phyloP scores from a whole-genome alignment of 2,329 filamentous ascomycete genomes.

The Sordariomycetes sp. region DNA sequence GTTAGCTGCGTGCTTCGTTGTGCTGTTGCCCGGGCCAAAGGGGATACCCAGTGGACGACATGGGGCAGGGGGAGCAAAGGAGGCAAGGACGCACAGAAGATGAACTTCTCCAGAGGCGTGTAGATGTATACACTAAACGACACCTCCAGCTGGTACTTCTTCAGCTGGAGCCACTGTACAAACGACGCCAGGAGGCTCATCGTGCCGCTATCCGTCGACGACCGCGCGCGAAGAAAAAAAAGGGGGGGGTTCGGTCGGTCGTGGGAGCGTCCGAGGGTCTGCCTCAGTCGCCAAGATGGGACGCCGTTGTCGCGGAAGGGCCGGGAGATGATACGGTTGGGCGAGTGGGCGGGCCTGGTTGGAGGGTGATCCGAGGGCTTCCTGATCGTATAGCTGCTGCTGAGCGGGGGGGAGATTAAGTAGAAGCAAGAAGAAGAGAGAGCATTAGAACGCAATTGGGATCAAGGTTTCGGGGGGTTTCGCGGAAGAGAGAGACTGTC shows the following conservation, averaged over 20 bases:
- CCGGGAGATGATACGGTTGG: too few relatives aligned
- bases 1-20: neutral
- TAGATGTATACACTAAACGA: conserved; percentile 97
- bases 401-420: neutral
- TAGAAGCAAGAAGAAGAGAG: neutral
- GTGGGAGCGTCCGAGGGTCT: too few relatives aligned
- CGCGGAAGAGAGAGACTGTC: too few relatives aligned
- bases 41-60: neutral
- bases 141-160: conserved; percentile 97
- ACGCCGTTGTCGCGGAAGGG: too few relatives aligned
- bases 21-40: neutral
- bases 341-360: too few relatives aligned
- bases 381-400: neutral
- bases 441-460: too few relatives aligned
- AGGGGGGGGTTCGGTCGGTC: too few relatives aligned
- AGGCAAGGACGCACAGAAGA: conserved; percentile 67
- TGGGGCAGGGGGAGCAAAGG: neutral
- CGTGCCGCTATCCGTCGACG: neutral
- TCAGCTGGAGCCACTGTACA: conserved; percentile 80
- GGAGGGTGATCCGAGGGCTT: too few relatives aligned
- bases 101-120: conserved; percentile 88
- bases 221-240: neutral
- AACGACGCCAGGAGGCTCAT: conserved; percentile 39
- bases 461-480: too few relatives aligned
- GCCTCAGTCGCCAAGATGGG: too few relatives aligned